Base-by-base conservation (phyloP, 352 stramenopile genomes). In the Globisporangium barbulae region DNA sequence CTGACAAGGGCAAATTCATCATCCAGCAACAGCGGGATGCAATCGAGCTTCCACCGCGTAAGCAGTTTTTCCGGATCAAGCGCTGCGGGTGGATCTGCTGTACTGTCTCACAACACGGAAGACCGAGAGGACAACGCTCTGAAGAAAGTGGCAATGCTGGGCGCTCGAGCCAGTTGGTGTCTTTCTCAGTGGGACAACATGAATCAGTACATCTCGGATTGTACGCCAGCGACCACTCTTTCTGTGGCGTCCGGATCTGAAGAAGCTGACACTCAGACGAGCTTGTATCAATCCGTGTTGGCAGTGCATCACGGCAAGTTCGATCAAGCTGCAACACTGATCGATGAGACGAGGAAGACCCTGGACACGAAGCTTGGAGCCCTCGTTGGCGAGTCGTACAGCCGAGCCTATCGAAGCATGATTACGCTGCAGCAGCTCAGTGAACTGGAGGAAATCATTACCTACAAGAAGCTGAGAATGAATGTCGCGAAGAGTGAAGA, bases 361-460 rank as follows among this genome's bases (percentile, higher is more conserved):
- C 90, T 99, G 37, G 96, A 98, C 64, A 94, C 88, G 44, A 91
- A 96, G 33, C 97, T 99, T 21, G 97, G 93, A 3, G 94, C 97
- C 30, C 88, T 99, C 19, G 94, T 99, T 37, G 90, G 81, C 37
- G 97, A 99, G 75, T 98, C 88, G 6, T 99, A 99, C 75, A 97
- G 89, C 48, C 89, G 98, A 21, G 96, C 96, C 4, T 99, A 99
- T 69, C 84, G 83, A 39, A 97, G 93, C 63, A 98, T 99, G 78
- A 94, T 99, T 8, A 98, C 90, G 50, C 80, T 98, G 59, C 97
- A 99, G 81, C 93, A 98, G 59, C 78, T 99, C 12, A 92, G 93
- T 42, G 97, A 99, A 70, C 74, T 99, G 67, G 96, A 99, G 71
- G 98, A 99, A 75, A 97, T 99, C n/a, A 94, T 98, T 50, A 88